A percentile compares a stretch with the other conserved stretches of the same genome.
Evolutionary conservation across 2,329 filamentous ascomycete genomes (phyloP).

Genomic region (Chaetomium sp.): DNA sequence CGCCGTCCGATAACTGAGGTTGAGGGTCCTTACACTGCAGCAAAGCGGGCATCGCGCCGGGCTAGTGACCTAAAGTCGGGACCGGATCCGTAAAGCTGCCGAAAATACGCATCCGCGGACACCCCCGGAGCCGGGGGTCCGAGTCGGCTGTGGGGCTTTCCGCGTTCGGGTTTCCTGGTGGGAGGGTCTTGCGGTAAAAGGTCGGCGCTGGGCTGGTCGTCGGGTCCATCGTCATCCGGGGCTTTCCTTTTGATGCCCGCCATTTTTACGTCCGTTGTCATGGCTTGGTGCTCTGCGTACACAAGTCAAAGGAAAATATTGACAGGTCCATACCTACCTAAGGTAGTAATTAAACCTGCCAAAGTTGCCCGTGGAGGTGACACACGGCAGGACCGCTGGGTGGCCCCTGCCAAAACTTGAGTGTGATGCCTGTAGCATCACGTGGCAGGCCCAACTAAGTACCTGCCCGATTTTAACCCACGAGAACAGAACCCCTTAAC

Average conservation of each 20-base stretch:
- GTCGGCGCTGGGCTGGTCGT: background rate
- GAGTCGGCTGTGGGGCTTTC: background rate
- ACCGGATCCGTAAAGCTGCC: conserved; percentile 35
- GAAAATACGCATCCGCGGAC: conserved; percentile 28
- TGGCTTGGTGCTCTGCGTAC: background rate
- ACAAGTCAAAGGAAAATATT: background rate
- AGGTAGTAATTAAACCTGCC: too few species aligned
- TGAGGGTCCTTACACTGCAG: conserved; percentile 32
- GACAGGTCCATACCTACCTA: too few species aligned
- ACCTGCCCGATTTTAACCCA: too few species aligned
- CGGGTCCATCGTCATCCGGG: conserved; percentile 8
- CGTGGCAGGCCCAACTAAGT: too few species aligned
- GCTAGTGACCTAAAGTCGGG: conserved; percentile 41
- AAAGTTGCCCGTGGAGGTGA: too few species aligned
- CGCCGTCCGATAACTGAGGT: background rate
- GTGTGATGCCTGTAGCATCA: too few species aligned
- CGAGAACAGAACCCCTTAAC: too few species aligned
- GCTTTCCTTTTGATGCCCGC: conserved; percentile 20
- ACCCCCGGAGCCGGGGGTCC: conserved; percentile 31
- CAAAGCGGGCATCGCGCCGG: conserved; percentile 36
- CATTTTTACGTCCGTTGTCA: conserved; percentile 1
- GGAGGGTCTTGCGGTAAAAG: too few species aligned
- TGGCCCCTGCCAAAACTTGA: too few species aligned
- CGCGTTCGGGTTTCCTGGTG: too few species aligned
- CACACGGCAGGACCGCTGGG: too few species aligned